Evolutionary conservation across 1,139 yeast genomes (phyloP), one percentile per base, ranked within the genome.

Genomic region (Candida freyschussii): DNA sequence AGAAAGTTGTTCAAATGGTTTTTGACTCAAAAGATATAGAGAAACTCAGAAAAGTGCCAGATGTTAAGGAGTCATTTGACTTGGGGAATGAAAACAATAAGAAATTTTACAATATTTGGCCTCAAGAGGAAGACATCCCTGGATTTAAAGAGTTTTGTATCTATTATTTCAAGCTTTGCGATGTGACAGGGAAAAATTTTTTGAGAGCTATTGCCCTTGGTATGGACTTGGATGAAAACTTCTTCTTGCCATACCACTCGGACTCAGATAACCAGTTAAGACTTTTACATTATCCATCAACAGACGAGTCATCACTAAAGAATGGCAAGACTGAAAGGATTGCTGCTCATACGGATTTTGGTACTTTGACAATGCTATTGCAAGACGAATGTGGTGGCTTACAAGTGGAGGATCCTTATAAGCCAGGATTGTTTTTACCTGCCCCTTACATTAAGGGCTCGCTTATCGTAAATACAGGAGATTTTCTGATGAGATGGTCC

Each of bases 1-100:
- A 53, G 30, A 55, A 50, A 27, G 59, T 52, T 12, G 54, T 51
- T n/a, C 59, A 56, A 36, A 47, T 56, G 59, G 58, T 53, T 5
- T 52, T 50, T 37, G 53, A 50, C 29, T 30, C 43, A 22, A 36
- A 32, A 6, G 48, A 47, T 22, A 36, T 46, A 5, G 40, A 43
- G 11, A 25, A 37, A 17, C 26, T 50, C 16, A 40, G 53, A 28
- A 32, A 41, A 29, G 27, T 32, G 9, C 56, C 56, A 3, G 56
- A 52, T 30, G 48, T 52, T 11, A 50, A 52, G 27, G 56, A 52
- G 27, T 47, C 53, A 2, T 50, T 48, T 33, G 57, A 53, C 25
- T 24, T 39, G 7, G 56, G 56, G 2, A 53, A 51, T 31, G 44
- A 44, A 26, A 27, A 32, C 8, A 34, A 39, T 13, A 29, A 35